Conservation (phyloP, 306 rosid genomes). For the Myrica gale region DNA sequence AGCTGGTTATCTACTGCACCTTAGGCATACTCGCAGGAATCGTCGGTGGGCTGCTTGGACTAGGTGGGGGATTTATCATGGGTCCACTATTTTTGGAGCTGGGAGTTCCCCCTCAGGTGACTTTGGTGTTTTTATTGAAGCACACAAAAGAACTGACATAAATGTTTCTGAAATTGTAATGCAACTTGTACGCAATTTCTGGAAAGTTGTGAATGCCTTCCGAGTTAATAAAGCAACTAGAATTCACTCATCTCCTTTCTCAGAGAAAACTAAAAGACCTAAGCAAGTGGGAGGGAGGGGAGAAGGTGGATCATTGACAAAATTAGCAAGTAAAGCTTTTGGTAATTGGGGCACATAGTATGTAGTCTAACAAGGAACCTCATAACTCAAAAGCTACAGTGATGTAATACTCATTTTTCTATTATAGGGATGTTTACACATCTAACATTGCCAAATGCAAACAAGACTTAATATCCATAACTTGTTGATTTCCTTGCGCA, state of each 20-base stretch:
- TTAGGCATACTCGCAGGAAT: conserved; percentile 72
- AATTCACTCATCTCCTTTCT: neutral
- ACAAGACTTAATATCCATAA: neutral
- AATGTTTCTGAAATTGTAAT: neutral
- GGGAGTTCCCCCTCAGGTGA: conserved; percentile 91
- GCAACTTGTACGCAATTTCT: neutral
- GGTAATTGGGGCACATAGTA: neutral
- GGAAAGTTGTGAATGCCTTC: neutral
- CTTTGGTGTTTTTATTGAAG: conserved; percentile 18
- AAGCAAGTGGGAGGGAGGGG: neutral
- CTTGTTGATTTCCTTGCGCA: conserved; percentile 28
- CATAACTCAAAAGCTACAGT: neutral
- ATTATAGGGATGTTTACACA: neutral
- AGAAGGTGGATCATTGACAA: too few species aligned
- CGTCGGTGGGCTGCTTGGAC: conserved; percentile 88
- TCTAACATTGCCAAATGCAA: neutral
- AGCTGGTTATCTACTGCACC: conserved; percentile 51
- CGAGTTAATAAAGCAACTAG: neutral
- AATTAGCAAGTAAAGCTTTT: neutral
- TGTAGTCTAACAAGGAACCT: neutral
- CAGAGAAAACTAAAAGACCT: neutral
- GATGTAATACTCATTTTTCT: neutral
- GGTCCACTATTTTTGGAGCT: conserved; percentile 91
- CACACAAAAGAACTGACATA: neutral
- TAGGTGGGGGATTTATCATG: conserved; percentile 97